Evolutionary conservation across 495 filamentous ascomycete species (phyloP).

Genomic region (Annulohypoxylon nitens): DNA sequence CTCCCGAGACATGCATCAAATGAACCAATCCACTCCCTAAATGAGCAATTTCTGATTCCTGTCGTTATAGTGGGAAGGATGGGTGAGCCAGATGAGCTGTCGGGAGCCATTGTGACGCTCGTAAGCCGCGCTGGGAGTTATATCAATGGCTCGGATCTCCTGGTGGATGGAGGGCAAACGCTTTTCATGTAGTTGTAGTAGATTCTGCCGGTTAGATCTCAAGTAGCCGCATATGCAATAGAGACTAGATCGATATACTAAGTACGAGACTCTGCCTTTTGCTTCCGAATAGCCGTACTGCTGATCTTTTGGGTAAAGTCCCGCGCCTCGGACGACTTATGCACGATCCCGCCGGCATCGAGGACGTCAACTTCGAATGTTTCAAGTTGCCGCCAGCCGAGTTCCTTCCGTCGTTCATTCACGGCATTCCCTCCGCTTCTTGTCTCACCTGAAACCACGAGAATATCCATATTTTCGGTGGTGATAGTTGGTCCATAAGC

Average conservation of each 20-base stretch:
- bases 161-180: slow-evolving; percentile 58
- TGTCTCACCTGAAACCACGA: slow-evolving; percentile 93
- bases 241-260: slow-evolving; percentile 15
- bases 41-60: too few species aligned
- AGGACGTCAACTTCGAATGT: slow-evolving; percentile 95
- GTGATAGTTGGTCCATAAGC: slow-evolving; percentile 93
- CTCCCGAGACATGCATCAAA: too few species aligned
- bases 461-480: slow-evolving; percentile 78
- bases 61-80: slow-evolving; percentile 68
- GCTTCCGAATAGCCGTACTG: slow-evolving; percentile 75
- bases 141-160: slow-evolving; percentile 70
- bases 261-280: slow-evolving; percentile 56
- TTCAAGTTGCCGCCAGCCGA: slow-evolving; percentile 80
- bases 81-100: slow-evolving; percentile 73
- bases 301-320: slow-evolving; percentile 88
- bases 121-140: slow-evolving; percentile 74
- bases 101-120: slow-evolving; percentile 75
- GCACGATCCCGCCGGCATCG: slow-evolving; percentile 71
- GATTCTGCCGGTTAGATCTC: slow-evolving; percentile 2
- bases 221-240: slow-evolving; percentile 2
- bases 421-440: slow-evolving; percentile 84
- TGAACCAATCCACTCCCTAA: too few species aligned
- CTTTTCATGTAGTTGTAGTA: slow-evolving; percentile 48
- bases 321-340: slow-evolving; percentile 59
- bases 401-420: slow-evolving; percentile 81